Conservation (phyloP, 805 yeast genomes). For the Brettanomyces custersianus region DNA sequence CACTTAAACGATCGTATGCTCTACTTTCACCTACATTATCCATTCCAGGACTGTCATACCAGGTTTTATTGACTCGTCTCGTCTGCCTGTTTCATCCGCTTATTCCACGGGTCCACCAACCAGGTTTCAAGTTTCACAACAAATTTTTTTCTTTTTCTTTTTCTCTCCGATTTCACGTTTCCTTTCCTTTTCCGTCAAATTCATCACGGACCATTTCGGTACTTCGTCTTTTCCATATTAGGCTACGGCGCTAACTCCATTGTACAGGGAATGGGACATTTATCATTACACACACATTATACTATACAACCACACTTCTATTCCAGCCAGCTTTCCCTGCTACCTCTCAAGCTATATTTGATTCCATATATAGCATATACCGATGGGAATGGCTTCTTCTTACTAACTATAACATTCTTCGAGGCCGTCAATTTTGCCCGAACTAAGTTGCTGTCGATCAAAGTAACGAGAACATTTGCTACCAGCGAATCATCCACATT, state of each 20-base stretch:
- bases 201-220: too few relatives aligned
- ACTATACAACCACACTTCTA: neutral
- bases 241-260: too few relatives aligned
- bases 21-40: too few relatives aligned
- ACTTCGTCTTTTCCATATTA: too few relatives aligned
- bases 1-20: too few relatives aligned
- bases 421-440: constrained; percentile 38
- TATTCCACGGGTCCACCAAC: too few relatives aligned
- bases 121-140: too few relatives aligned
- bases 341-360: constrained; percentile 12
- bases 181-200: neutral
- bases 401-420: constrained; percentile 20
- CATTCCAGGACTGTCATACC: too few relatives aligned
- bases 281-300: neutral
- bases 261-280: too few relatives aligned
- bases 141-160: neutral
- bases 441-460: constrained; percentile 46
- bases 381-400: constrained; percentile 22
- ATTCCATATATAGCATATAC: constrained; percentile 13
- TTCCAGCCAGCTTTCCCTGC: constrained; percentile 22
- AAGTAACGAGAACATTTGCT: constrained; percentile 40
- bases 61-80: too few relatives aligned
- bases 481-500: constrained; percentile 31
- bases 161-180: neutral
- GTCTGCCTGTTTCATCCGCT: too few relatives aligned